Base-by-base conservation (phyloP, 1,284 basidiomycete species). In the Leccinum pachyderme region DNA sequence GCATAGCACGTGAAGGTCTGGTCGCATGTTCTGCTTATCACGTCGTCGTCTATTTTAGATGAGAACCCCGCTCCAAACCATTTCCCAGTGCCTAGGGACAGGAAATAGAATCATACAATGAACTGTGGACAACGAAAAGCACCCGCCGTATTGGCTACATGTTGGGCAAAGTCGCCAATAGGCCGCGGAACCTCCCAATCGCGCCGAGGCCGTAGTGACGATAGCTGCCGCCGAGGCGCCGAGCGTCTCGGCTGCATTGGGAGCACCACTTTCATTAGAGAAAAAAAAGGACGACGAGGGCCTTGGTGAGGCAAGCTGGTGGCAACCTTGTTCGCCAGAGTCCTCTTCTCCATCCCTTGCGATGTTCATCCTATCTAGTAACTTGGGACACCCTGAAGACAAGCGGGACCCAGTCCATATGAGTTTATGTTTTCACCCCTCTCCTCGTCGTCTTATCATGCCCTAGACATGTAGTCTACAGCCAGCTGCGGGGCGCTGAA, bases 1-100 rank as follows among this genome's bases (percentile, higher is more conserved):
- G 18, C 18, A 22, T 41, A 12, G 39, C 57, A 54, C 60, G 64
- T 58, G 55, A 61, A 33, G 28, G 13, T 35, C 24, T 31, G 2
- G 18, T 12, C 33, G 22, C 50, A 24, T 44, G 43, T 11, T 11
- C 9, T 22, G 27, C 35, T 22, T 60, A 47, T 61, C 58, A 13
- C 29, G 7, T 11, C 39, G 5, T 43, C 22, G 18, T 31, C 46
- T 41, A 47, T 33, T 60, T 50, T 52, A 43, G 35, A 35, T 7
- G 7, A 22, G n/a, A 15, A 8, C 7, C 33, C 24, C 27, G 27
- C 28, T 45, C 9, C 47, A 46, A 24, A 29, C 3, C 18, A 6
- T 32, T 41, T 41, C 39, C 39, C 39, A 41, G 39, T 41, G 12
- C 39, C 39, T 41, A 13, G 24, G 31, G 33, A 46, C 29, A 27